These are phyloP conservation scores for Peronosclerospora sorghi DNA, from an alignment of 352 stramenopile species.

Conservation along the genomic window DNA sequence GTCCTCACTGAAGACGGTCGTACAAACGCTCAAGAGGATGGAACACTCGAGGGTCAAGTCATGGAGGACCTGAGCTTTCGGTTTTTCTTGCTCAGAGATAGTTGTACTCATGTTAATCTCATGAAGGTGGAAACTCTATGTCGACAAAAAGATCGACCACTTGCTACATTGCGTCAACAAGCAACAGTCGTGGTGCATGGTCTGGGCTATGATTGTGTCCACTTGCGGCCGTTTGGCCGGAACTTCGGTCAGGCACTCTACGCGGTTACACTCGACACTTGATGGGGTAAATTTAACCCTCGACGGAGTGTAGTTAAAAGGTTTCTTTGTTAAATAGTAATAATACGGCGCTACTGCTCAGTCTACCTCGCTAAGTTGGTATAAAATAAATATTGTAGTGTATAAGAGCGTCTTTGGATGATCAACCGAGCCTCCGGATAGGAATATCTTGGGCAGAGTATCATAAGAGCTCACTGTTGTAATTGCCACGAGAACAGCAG, in stretches of 20 bases:
- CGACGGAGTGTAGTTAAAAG: no score
- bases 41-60: conserved; percentile 48
- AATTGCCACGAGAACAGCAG: no score
- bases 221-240: conserved; percentile 48
- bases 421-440: no score
- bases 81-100: conserved; percentile 32
- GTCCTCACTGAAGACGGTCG: conserved; percentile 42
- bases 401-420: no score
- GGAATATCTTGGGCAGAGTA: no score
- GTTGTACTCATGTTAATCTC: conserved; percentile 30
- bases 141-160: conserved; percentile 56
- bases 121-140: conserved; percentile 55
- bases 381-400: no score
- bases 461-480: no score
- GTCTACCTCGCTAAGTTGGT: no score
- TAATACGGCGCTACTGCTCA: no score
- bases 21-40: conserved; percentile 46
- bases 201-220: conserved; percentile 40
- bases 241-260: conserved; percentile 51
- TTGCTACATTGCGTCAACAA: conserved; percentile 37
- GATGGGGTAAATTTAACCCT: conserved; percentile 19
- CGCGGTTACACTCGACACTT: conserved; percentile 34
- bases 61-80: conserved; percentile 36
- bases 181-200: conserved; percentile 40
- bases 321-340: no score